phyloP scores from a whole-genome alignment of 2,329 filamentous ascomycete species.

The Penicillium polonicum region DNA sequence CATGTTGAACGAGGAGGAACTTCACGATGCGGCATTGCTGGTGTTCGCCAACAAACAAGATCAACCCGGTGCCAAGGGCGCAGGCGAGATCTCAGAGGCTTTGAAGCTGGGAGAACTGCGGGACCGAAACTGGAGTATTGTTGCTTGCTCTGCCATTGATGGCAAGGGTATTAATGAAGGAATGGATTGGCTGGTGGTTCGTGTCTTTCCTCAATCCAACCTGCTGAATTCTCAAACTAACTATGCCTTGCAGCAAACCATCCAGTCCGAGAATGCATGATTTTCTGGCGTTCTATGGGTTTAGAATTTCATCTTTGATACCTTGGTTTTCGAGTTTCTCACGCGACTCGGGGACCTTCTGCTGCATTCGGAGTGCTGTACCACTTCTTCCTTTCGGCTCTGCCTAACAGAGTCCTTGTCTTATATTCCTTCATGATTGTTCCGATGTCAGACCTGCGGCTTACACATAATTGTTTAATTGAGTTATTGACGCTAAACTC shows the following conservation, averaged over 20 bases:
- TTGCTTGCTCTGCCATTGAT: constrained; percentile 94
- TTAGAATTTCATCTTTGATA: constrained; percentile 35
- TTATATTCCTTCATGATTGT: constrained; percentile 37
- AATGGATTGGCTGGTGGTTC: constrained; percentile 97
- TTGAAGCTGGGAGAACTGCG: constrained; percentile 85
- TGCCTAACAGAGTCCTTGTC: constrained; percentile 31
- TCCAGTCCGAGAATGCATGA: constrained; percentile 46
- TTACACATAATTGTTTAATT: constrained; percentile 38
- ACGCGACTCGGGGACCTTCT: constrained; percentile 17
- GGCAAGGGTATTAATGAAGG: constrained; percentile 92
- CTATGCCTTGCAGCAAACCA: constrained; percentile 39
- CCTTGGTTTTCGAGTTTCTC: constrained; percentile 21
- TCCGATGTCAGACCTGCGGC: constrained; percentile 18
- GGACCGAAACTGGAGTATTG: constrained; percentile 98
- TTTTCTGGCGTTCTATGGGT: constrained; percentile 31
- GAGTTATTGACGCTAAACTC: constrained; percentile 14
- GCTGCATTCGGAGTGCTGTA: constrained; percentile 25
- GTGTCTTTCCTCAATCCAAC: constrained; percentile 33
- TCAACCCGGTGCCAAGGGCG: constrained; percentile 92
- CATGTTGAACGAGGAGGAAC: constrained; percentile 96
- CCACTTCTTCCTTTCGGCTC: constrained; percentile 26
- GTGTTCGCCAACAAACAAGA: constrained; percentile 99
- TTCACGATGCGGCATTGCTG: constrained; percentile 85
- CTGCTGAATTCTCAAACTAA: constrained; percentile 1
- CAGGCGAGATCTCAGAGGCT: constrained; percentile 93